Evolutionary conservation across 208 protist species (phyloP).

Genomic region (Acanthamoeba lenticulata): DNA sequence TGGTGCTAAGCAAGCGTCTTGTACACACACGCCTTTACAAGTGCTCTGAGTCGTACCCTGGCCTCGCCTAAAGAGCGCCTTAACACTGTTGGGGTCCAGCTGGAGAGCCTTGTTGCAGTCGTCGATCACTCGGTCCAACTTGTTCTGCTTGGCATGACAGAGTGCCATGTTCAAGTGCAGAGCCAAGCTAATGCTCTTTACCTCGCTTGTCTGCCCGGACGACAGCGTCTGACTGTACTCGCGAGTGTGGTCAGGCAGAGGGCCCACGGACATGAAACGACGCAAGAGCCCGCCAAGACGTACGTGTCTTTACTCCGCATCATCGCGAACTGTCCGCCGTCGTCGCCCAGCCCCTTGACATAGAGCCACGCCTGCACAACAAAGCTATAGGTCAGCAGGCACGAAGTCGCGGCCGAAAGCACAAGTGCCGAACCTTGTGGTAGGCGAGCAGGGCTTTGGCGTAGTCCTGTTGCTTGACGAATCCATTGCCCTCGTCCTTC

Average conservation of each 20-base stretch:
- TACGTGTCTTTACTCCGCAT: not conserved
- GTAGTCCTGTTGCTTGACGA: conserved; percentile 30
- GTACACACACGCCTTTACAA: not conserved
- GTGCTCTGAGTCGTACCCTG: not conserved
- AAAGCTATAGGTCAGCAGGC: not conserved
- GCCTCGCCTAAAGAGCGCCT: conserved; percentile 15
- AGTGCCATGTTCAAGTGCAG: conserved; percentile 33
- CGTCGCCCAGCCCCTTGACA: not conserved
- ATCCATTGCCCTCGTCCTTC: conserved; percentile 12
- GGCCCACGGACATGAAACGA: too few relatives aligned
- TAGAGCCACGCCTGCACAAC: not conserved
- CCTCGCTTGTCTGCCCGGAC: not conserved
- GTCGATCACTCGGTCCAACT: conserved; percentile 9
- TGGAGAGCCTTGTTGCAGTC: conserved; percentile 51
- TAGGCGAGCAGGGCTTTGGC: conserved; percentile 18
- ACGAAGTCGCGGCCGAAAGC: not conserved
- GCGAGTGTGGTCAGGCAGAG: too few relatives aligned
- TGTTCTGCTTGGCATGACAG: conserved; percentile 23
- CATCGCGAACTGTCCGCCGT: not conserved
- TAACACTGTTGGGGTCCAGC: conserved; percentile 15
- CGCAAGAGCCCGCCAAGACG: not conserved
- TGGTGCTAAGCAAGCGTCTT: not conserved
- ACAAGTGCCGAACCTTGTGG: not conserved
- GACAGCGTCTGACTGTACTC: not conserved
- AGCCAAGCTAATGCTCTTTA: not conserved